Percentiles rank a stretch among this genome's conserved stretches.
These are phyloP conservation scores for sweet orange (Citrus sinensis) DNA, from an alignment of 345 rosid species.

Conservation along the genomic window DVS_A1.0 CM039167.1:6276001-6276500, in stretches of 20 bases:
- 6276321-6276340: neutral
- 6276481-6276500: neutral
- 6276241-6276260: constrained; percentile 33
- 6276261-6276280: constrained; percentile 14
- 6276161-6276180: constrained; percentile 20
- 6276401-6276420: neutral
- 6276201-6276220: constrained; percentile 20
- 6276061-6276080: neutral
- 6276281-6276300: neutral
- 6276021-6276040: neutral
- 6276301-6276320: neutral
- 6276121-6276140: neutral
- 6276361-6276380: neutral
- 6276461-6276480: neutral
- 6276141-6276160: neutral
- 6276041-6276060: neutral
- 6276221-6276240: constrained; percentile 31
- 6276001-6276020: neutral
- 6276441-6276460: neutral
- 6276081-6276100: neutral
- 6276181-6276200: neutral
- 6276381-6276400: neutral
- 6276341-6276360: neutral
- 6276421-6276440: neutral
- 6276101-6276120: neutral